Evolutionary conservation across 2,329 filamentous ascomycete genomes (phyloP), one percentile per base, ranked within the genome.

Genomic region (Microcyclosporella mali): DNA sequence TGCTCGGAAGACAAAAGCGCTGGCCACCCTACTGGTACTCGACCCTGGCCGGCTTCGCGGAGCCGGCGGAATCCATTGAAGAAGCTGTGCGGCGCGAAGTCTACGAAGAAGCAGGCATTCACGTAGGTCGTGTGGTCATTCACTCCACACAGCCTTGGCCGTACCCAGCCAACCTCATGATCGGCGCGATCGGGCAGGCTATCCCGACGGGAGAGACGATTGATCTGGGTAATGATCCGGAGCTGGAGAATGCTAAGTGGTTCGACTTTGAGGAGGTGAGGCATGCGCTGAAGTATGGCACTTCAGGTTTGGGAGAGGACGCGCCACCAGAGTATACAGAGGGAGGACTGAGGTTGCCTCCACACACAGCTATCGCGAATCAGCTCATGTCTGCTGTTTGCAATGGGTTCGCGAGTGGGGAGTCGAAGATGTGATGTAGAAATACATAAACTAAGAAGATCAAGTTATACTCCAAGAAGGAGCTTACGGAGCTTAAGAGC

Each of bases 201-300:
- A 70, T 85, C 15, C 84, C 86, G 0, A 51, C 56, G 6, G 87
- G 87, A 18, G 92, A 98, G 73, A 76, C 67, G 25, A 88, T 98
- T 39, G 77, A 81, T 57, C 69, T 98, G 3, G 81, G 85, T 11
- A 85, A 97, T 64, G 92, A 98, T 62, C 86, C 87, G 0, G 92
- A 98, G 70, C 66, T 98, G 49, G 87, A 95, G 61, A 79, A 85
- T 65, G 92, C 92, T 2, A 84, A 80, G 63, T 98, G 92, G 92
- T 90, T 90, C 57, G 68, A 77, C 1, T 69, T 94, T 27, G 87
- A 88, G 1, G 88, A 95, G 66, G 79, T 95, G 2, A 72, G 80
- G 57, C 78, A 84, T 58, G 90, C 88, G 1, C 66, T 97, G 60
- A 67, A 68, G 43, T 70, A 77, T 7, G 84, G 85, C 0, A 79